Percentiles rank a stretch among this genome's conserved stretches.
Evolutionary conservation across 1,284 basidiomycete species (phyloP).

Genomic region (Moesziomyces globuligerus): DNA sequence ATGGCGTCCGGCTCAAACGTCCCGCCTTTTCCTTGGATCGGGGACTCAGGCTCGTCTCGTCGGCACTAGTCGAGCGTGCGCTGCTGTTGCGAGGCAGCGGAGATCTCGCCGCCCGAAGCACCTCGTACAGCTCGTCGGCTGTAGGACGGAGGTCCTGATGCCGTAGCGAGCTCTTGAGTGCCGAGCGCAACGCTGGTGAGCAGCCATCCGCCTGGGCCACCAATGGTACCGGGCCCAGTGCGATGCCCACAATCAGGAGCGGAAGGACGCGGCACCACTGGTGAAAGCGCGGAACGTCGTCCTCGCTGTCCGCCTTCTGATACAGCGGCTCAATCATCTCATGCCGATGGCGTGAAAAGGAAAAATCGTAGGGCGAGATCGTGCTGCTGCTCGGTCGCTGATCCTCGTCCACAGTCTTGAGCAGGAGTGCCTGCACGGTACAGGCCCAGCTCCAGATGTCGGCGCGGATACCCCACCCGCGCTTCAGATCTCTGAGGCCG

Average conservation of each 20-base stretch:
- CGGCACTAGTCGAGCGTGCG: not conserved
- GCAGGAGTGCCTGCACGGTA: constrained; percentile 47
- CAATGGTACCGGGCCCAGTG: constrained; percentile 29
- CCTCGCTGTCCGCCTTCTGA: constrained; percentile 37
- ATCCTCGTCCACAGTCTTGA: constrained; percentile 37
- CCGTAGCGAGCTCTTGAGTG: constrained; percentile 31
- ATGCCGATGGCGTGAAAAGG: constrained; percentile 45
- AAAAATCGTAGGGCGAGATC: constrained; percentile 58
- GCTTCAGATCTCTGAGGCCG: constrained; percentile 44
- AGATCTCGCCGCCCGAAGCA: constrained; percentile 9
- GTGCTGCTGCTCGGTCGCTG: constrained; percentile 43
- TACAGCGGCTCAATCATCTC: constrained; percentile 50
- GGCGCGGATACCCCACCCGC: constrained; percentile 57
- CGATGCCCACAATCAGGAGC: constrained; percentile 44
- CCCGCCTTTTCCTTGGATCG: not conserved
- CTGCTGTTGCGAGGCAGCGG: not conserved
- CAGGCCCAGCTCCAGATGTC: constrained; percentile 63
- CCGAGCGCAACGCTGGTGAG: constrained; percentile 20
- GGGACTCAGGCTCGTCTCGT: not conserved
- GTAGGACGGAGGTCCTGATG: constrained; percentile 47
- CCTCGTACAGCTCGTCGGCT: constrained; percentile 34
- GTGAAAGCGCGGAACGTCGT: constrained; percentile 52
- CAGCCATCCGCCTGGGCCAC: constrained; percentile 20
- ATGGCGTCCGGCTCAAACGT: constrained; percentile 1
- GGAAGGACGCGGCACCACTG: constrained; percentile 54